These are phyloP conservation scores for Scheffersomyces stipitis DNA, from an alignment of 805 yeast species.

Conservation along the genomic window DNA sequence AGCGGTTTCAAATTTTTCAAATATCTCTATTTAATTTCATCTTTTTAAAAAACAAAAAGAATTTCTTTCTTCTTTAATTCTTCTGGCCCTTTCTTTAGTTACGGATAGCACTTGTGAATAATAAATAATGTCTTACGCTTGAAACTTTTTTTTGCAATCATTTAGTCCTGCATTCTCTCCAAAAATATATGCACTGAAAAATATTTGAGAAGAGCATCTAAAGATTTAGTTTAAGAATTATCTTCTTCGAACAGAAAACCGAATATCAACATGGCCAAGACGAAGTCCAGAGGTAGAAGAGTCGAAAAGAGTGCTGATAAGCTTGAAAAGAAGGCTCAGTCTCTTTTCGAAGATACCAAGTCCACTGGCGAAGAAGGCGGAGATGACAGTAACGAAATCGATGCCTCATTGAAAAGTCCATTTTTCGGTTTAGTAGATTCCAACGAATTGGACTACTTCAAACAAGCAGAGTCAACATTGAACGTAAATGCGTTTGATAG, in stretches of 20 bases:
- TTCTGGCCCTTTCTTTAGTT: no score
- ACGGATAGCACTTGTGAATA: no score
- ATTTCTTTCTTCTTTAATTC: no score
- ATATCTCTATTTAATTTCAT: no score
- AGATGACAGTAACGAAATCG: slow-evolving; percentile 7
- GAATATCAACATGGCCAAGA: slow-evolving; percentile 5
- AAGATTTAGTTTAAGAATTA: not conserved
- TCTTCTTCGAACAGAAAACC: not conserved
- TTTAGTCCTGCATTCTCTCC: no score
- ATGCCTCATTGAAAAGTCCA: slow-evolving; percentile 27
- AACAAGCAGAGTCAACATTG: slow-evolving; percentile 85
- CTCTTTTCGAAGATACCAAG: slow-evolving; percentile 10
- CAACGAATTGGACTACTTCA: slow-evolving; percentile 85
- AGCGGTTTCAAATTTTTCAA: no score
- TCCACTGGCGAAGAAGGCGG: slow-evolving; percentile 4
- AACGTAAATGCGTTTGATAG: slow-evolving; percentile 75
- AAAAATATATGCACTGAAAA: no score
- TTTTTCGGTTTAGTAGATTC: slow-evolving; percentile 88
- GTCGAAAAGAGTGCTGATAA: slow-evolving; percentile 28
- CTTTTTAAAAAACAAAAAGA: no score
- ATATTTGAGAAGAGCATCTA: slow-evolving; percentile 6
- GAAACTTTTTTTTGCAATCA: no score
- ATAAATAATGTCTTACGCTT: no score
- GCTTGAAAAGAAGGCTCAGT: slow-evolving; percentile 17
- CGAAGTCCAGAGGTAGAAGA: slow-evolving; percentile 45